Evolutionary conservation across 2,329 filamentous ascomycete genomes (phyloP).

Genomic region (Podosphaera fusca): DNA sequence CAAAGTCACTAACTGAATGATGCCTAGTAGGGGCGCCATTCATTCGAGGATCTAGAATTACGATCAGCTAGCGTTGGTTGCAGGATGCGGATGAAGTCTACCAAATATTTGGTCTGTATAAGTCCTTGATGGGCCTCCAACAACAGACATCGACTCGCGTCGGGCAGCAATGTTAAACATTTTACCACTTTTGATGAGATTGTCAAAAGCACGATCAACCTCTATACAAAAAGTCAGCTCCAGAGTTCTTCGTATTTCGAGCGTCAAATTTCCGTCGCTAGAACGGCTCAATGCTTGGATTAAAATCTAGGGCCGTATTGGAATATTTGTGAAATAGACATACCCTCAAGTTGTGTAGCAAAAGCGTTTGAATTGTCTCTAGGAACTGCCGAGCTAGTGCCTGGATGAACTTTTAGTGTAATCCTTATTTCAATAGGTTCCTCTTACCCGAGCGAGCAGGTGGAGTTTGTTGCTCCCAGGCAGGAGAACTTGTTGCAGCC

Average conservation of each 20-base stretch:
- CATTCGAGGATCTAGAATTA: slow-evolving; percentile 42
- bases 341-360: slow-evolving; percentile 75
- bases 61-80: slow-evolving; percentile 2
- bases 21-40: slow-evolving; percentile 43
- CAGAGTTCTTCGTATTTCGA: not conserved
- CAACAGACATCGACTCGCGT: slow-evolving; percentile 57
- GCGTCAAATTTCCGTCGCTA: not conserved
- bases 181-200: slow-evolving; percentile 91
- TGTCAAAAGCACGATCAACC: slow-evolving; percentile 87
- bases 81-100: slow-evolving; percentile 18
- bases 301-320: not conserved
- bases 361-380: slow-evolving; percentile 61
- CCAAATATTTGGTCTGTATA: slow-evolving; percentile 30
- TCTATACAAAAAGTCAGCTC: slow-evolving; percentile 29
- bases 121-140: slow-evolving; percentile 29
- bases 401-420: slow-evolving; percentile 22
- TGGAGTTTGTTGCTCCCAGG: slow-evolving; percentile 51
- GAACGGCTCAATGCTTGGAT: not conserved
- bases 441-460: slow-evolving; percentile 47
- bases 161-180: slow-evolving; percentile 50
- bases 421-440: not conserved
- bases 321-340: slow-evolving; percentile 18
- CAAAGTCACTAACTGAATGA: slow-evolving; percentile 62
- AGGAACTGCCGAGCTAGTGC: slow-evolving; percentile 50
- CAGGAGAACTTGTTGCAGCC: slow-evolving; percentile 32